A percentile compares a stretch with the other conserved stretches of the same genome.
These are phyloP conservation scores for Salisapilia sapeloensis DNA, from an alignment of 352 stramenopile species.

Conservation along the genomic window DNA sequence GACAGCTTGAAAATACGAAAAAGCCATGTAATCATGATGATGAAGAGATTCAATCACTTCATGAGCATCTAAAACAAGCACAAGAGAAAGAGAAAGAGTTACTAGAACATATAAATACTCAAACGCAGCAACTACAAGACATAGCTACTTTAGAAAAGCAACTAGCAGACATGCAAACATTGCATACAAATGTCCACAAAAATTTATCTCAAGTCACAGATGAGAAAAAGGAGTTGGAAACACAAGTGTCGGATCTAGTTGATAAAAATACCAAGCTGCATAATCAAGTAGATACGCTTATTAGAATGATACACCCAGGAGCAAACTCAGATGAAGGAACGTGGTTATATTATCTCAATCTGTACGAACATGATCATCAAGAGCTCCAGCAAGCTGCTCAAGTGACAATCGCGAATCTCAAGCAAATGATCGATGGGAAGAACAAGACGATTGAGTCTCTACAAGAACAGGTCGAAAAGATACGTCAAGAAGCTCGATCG, in stretches of 20 bases:
- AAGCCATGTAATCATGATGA: conserved; percentile 28
- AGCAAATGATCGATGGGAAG: conserved; percentile 60
- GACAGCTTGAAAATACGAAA: conserved; percentile 20
- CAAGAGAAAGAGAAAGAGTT: too few species aligned
- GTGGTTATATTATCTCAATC: conserved; percentile 2
- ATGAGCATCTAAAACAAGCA: conserved; percentile 65
- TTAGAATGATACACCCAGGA: too few species aligned
- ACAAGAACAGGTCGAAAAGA: conserved; percentile 23
- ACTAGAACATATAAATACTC: too few species aligned
- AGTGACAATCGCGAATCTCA: conserved; percentile 66
- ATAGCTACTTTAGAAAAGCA: too few species aligned
- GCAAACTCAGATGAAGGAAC: too few species aligned
- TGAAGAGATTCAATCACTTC: conserved; percentile 40
- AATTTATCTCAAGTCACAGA: too few species aligned
- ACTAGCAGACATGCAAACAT: too few species aligned
- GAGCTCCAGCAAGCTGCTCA: conserved; percentile 58
- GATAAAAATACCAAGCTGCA: too few species aligned
- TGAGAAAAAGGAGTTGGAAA: conserved; percentile 50
- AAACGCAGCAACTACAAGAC: conserved; percentile 12
- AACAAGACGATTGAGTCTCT: conserved; percentile 46
- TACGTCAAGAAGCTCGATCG: conserved; percentile 28
- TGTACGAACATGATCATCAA: conserved; percentile 65
- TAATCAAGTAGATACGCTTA: too few species aligned
- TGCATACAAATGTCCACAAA: too few species aligned
- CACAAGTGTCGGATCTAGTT: too few species aligned